Conservation (phyloP, 1,284 basidiomycete species). For the Anthracocystis panici-leucophaei region DNA sequence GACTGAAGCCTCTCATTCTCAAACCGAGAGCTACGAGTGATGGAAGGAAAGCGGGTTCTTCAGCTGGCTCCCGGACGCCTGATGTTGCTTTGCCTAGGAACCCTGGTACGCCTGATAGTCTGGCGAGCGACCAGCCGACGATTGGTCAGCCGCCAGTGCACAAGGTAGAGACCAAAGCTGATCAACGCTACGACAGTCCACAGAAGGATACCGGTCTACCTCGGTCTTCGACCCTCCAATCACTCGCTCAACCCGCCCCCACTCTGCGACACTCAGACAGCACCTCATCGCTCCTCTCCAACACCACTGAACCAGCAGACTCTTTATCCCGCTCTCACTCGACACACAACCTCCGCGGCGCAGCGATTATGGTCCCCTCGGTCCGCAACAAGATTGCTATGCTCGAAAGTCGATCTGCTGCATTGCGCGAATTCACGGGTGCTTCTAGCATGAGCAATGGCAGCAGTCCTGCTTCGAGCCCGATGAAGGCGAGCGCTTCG, state of each 20-base stretch:
- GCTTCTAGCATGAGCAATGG: background rate
- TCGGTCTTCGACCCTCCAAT: constrained; percentile 34
- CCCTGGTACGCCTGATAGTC: constrained; percentile 9
- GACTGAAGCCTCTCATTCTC: constrained; percentile 38
- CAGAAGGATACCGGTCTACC: constrained; percentile 6
- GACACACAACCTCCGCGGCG: constrained; percentile 50
- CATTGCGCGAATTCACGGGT: constrained; percentile 50
- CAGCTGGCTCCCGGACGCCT: constrained; percentile 24
- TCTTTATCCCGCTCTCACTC: constrained; percentile 38
- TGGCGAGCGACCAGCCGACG: constrained; percentile 8
- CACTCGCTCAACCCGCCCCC: background rate
- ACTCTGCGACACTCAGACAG: constrained; percentile 48
- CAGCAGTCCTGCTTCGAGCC: constrained; percentile 14
- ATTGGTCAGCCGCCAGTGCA: background rate
- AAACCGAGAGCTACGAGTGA: constrained; percentile 31
- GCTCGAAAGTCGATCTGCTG: constrained; percentile 52
- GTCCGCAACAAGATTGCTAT: constrained; percentile 65
- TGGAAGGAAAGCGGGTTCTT: constrained; percentile 8
- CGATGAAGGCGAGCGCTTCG: constrained; percentile 2
- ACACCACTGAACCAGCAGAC: constrained; percentile 2
- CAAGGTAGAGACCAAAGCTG: background rate
- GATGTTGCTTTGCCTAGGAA: constrained; percentile 4
- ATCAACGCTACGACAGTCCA: background rate
- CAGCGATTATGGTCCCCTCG: constrained; percentile 56
- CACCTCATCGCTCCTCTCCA: constrained; percentile 30